Conservation (phyloP, 2,329 filamentous ascomycete genomes). For the Neofusicoccum umdonicola region DNA sequence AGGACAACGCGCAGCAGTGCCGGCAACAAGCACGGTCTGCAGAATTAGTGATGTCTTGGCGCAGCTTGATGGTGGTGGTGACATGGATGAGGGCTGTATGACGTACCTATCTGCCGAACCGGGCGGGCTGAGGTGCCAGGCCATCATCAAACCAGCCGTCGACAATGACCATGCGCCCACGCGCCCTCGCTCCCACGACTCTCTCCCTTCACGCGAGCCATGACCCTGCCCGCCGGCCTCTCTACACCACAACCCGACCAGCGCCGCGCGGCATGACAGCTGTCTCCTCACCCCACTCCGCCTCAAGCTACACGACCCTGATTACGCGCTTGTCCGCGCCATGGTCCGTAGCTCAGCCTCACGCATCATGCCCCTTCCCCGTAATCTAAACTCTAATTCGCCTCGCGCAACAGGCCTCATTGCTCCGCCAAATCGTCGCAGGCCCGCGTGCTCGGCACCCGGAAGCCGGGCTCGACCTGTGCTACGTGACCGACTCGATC, state of each 20-base stretch:
- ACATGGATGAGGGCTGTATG: neutral
- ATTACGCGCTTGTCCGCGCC: neutral
- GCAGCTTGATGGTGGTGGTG: neutral
- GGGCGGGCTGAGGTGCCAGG: neutral
- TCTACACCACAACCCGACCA: neutral
- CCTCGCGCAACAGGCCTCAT: slow-evolving; percentile 31
- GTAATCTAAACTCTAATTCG: neutral
- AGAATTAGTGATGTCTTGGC: neutral
- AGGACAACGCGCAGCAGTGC: neutral
- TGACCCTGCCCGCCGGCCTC: neutral
- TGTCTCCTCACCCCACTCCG: neutral
- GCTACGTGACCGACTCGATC: slow-evolving; percentile 86
- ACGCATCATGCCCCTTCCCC: neutral
- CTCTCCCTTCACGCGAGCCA: neutral
- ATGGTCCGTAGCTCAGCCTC: slow-evolving; percentile 1
- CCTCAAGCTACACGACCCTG: neutral
- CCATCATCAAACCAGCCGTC: neutral
- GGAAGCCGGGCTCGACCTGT: slow-evolving; percentile 87
- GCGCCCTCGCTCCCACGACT: neutral
- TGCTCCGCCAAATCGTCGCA: slow-evolving; percentile 88
- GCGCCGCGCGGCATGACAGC: neutral
- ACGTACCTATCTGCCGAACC: neutral
- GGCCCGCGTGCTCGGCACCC: slow-evolving; percentile 79
- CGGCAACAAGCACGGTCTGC: neutral
- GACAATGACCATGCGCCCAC: neutral